These are phyloP conservation scores for Holtermannia corniformis DNA, from an alignment of 768 basidiomycete species.

Conservation along the genomic window DNA sequence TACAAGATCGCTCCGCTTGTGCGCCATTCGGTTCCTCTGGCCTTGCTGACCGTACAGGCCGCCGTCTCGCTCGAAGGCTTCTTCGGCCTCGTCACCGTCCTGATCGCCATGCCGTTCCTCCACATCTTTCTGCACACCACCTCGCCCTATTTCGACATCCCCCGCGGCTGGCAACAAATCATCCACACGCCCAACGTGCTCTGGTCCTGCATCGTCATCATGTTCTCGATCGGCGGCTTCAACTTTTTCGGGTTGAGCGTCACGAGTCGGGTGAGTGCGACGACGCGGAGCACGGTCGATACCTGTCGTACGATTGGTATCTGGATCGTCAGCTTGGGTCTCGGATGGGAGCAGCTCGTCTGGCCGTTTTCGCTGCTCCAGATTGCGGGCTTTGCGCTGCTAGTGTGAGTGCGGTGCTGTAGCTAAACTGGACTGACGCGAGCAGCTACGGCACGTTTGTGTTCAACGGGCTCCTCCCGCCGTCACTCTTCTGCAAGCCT, in stretches of 20 bases:
- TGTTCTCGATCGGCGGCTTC: slow-evolving; percentile 67
- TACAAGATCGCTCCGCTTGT: slow-evolving; percentile 81
- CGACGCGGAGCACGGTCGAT: slow-evolving; percentile 75
- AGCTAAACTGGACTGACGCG: slow-evolving; percentile 1
- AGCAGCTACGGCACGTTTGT: slow-evolving; percentile 84
- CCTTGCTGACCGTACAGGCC: slow-evolving; percentile 20
- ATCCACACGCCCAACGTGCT: slow-evolving; percentile 63
- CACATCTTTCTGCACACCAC: slow-evolving; percentile 35
- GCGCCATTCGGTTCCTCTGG: slow-evolving; percentile 4
- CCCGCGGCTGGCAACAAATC: slow-evolving; percentile 83
- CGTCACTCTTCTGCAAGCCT: slow-evolving; percentile 55
- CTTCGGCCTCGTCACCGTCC: slow-evolving; percentile 72
- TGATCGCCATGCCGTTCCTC: slow-evolving; percentile 69
- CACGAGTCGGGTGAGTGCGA: slow-evolving; percentile 86
- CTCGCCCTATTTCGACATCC: slow-evolving; percentile 65
- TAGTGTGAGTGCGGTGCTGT: slow-evolving; percentile 59
- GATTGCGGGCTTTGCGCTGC: slow-evolving; percentile 69
- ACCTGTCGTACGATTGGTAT: slow-evolving; percentile 93
- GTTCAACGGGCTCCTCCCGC: slow-evolving; percentile 75
- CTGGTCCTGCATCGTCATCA: slow-evolving; percentile 60
- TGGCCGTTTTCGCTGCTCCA: slow-evolving; percentile 76
- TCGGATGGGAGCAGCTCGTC: slow-evolving; percentile 82
- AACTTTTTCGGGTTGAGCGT: slow-evolving; percentile 87
- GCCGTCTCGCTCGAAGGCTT: slow-evolving; percentile 93
- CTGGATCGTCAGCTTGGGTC: slow-evolving; percentile 72